Percentiles rank a stretch among this genome's conserved stretches.
Conservation (phyloP, 176 grass and related monocot genomes). For the Oryza punctata region DNA sequence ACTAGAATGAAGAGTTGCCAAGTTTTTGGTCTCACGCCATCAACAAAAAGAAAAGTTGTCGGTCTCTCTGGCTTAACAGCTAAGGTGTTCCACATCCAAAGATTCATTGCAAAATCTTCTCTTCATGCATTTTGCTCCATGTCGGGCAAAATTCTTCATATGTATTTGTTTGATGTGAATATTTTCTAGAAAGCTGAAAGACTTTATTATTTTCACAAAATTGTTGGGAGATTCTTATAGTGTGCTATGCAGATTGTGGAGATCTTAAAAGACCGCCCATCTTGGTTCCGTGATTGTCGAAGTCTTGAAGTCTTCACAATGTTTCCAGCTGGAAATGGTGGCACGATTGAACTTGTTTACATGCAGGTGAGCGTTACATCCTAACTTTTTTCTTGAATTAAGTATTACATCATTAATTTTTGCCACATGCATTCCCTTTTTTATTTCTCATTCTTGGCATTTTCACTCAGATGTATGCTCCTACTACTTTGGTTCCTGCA, state of each 20-base stretch:
- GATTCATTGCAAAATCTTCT: neutral
- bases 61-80: neutral
- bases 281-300: conserved; percentile 98
- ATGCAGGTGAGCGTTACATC: conserved; percentile 73
- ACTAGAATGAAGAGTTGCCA: neutral
- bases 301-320: conserved; percentile 85
- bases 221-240: conserved; percentile 30
- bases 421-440: neutral
- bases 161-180: neutral
- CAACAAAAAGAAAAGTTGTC: neutral
- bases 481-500: conserved; percentile 93
- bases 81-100: neutral
- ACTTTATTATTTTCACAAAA: neutral
- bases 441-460: conserved; percentile 32
- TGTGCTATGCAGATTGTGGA: conserved; percentile 67
- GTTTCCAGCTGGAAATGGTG: conserved; percentile 93
- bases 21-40: neutral
- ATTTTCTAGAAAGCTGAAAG: neutral
- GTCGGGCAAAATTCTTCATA: neutral
- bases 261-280: conserved; percentile 86
- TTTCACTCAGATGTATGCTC: conserved; percentile 78
- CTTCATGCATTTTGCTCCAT: neutral
- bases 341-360: conserved; percentile 84
- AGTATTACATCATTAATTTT: neutral
- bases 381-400: neutral